phyloP scores from a whole-genome alignment of 2,329 filamentous ascomycete species.

The Aspergillus sojae region DNA sequence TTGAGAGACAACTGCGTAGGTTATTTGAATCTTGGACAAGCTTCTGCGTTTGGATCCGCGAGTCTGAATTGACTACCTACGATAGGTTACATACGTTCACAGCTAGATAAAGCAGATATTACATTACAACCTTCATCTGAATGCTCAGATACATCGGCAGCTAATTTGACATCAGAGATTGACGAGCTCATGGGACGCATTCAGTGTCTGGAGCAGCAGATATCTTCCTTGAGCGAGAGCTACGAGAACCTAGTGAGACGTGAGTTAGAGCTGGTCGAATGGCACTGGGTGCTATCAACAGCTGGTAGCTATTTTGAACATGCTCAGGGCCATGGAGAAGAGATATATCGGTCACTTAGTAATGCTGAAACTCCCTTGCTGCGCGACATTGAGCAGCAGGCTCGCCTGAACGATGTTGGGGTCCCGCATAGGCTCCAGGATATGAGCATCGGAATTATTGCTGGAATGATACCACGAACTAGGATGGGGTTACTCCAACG shows the following conservation, averaged over 20 bases:
- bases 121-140: constrained; percentile 87
- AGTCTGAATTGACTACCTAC: not conserved
- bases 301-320: constrained; percentile 97
- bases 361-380: constrained; percentile 92
- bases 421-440: constrained; percentile 62
- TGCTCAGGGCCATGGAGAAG: constrained; percentile 92
- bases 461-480: constrained; percentile 91
- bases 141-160: constrained; percentile 81
- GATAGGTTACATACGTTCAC: constrained; percentile 84
- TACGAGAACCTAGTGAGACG: constrained; percentile 98
- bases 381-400: constrained; percentile 86
- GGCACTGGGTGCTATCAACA: constrained; percentile 96
- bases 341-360: constrained; percentile 84
- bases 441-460: constrained; percentile 98
- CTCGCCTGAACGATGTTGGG: constrained; percentile 66
- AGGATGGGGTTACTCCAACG: constrained; percentile 94
- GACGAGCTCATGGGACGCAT: constrained; percentile 92
- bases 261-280: constrained; percentile 94
- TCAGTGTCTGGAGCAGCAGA: constrained; percentile 87
- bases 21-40: too few relatives aligned
- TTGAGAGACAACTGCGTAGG: constrained; percentile 94
- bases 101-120: constrained; percentile 93
- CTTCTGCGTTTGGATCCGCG: not conserved
- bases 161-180: constrained; percentile 90
- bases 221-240: constrained; percentile 92